Base-by-base conservation (phyloP, 1,284 basidiomycete species). In the Amylostereum areolatum region DNA sequence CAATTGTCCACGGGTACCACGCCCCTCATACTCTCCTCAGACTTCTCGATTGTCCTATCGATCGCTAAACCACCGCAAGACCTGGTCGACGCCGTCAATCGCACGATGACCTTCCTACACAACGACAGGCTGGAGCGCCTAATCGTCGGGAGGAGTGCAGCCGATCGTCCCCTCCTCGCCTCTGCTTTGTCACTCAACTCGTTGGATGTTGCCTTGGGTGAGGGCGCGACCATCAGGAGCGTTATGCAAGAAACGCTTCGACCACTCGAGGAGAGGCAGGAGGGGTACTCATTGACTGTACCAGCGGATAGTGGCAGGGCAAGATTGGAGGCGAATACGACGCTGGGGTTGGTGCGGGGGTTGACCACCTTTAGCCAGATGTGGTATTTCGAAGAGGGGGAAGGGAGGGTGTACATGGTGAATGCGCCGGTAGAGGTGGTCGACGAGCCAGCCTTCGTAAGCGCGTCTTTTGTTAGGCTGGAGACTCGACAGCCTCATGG, bases 341-440 rank as follows among this genome's bases (percentile, higher is more conserved):
- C 89, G 0, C 67, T 96, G 24, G 92, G 92, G 0, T 67, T 93
- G 10, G 80, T 84, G 50, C 74, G 93, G 47, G 94, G 91, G 1
- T 66, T 96, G 54, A 85, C 88, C 29, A 93, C 91, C 1, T 92
- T 96, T 63, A 70, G 73, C 35, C 90, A 94, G 67, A 66, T 96
- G 33, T 86, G 81, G 77, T 91, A 86, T 58, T 71, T 76, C 59
- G 67, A 69, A 71, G 76, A 33, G 67, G 68, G 43, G 62, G 73
- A 63, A 7, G 65, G 66, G 30, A 76, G 66, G 30, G 76, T 72
- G 1, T 89, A 89, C 53, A 74, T 77, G 0, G 62, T 80, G 43
- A 66, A 78, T 37, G 78, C 81, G 0, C 88, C 88, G 0, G 61
- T 85, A 4, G 59, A 67, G 8, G 83, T 89, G 36, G 64, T 70